Conservation (phyloP, 768 basidiomycete genomes). For the Auriscalpium vulgare region DNA sequence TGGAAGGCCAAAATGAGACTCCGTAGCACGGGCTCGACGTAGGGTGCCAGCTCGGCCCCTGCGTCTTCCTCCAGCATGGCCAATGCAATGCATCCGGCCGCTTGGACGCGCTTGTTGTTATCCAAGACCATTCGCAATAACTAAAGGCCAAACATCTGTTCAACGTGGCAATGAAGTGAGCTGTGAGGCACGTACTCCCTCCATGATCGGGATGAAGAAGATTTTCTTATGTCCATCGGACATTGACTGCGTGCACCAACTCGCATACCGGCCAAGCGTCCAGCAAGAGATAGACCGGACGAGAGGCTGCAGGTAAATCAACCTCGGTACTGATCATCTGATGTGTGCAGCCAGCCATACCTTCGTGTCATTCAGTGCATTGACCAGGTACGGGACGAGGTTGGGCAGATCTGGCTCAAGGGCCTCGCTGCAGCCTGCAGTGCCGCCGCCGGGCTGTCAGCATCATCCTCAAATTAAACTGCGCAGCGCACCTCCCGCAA, state of each 20-base stretch:
- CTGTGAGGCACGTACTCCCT: slow-evolving; percentile 64
- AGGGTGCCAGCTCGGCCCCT: slow-evolving; percentile 80
- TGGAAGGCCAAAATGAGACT: slow-evolving; percentile 95
- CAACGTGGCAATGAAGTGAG: not conserved
- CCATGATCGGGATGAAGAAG: slow-evolving; percentile 96
- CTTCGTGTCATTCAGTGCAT: slow-evolving; percentile 86
- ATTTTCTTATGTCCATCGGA: slow-evolving; percentile 81
- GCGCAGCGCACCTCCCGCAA: slow-evolving; percentile 80
- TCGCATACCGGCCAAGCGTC: slow-evolving; percentile 96
- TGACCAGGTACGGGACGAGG: slow-evolving; percentile 87
- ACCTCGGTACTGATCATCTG: too few species aligned
- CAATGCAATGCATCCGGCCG: slow-evolving; percentile 97
- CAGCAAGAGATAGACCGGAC: slow-evolving; percentile 98
- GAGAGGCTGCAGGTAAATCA: slow-evolving; percentile 57
- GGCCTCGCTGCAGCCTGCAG: slow-evolving; percentile 86
- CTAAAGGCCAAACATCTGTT: slow-evolving; percentile 32
- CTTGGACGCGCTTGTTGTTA: slow-evolving; percentile 97
- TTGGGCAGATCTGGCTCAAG: slow-evolving; percentile 91
- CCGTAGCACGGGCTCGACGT: slow-evolving; percentile 88
- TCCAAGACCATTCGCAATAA: slow-evolving; percentile 97
- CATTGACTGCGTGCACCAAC: slow-evolving; percentile 86
- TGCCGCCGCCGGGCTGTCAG: not conserved
- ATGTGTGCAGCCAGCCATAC: slow-evolving; percentile 31
- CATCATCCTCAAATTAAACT: not conserved
- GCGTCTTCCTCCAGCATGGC: slow-evolving; percentile 99